phyloP scores from a whole-genome alignment of 371 early-diverging fungal species.

The Mortierella sp. region DNA sequence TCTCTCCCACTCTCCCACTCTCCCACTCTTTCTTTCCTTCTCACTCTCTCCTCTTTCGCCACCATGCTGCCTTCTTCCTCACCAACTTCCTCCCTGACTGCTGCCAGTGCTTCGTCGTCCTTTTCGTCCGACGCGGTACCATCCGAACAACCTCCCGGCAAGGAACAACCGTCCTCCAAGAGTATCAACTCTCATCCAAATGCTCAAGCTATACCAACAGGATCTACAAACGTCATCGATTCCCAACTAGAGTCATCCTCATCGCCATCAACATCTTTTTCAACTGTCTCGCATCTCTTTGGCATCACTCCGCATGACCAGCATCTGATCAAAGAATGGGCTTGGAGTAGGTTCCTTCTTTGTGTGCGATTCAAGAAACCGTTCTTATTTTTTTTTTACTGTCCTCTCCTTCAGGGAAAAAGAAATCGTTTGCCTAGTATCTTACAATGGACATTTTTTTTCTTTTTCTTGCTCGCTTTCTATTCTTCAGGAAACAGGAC shows the following conservation, averaged over 20 bases:
- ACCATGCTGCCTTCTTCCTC: slow-evolving; percentile 4
- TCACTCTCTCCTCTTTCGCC: not conserved
- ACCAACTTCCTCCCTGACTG: not conserved
- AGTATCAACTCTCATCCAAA: slow-evolving; percentile 1
- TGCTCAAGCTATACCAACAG: not conserved
- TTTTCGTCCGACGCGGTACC: slow-evolving; percentile 3
- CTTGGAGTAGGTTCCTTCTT: slow-evolving; percentile 40
- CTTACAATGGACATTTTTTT: not conserved
- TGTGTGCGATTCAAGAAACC: no score
- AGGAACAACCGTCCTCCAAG: not conserved
- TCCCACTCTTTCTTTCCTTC: not conserved
- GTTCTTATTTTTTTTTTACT: no score
- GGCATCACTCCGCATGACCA: slow-evolving; percentile 37
- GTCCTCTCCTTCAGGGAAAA: no score
- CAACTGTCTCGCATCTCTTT: slow-evolving; percentile 37
- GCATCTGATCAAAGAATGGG: slow-evolving; percentile 34
- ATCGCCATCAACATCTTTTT: slow-evolving; percentile 4
- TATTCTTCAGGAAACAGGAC: slow-evolving; percentile 61
- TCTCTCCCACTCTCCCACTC: not conserved
- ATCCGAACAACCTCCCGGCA: not conserved
- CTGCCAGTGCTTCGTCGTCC: not conserved
- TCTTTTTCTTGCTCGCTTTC: not conserved
- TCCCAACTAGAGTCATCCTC: not conserved
- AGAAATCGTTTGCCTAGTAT: not conserved
- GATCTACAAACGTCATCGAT: not conserved